Evolutionary conservation across 176 grass and related monocot species (phyloP).

Genomic region (Triticum monococcum): DNA sequence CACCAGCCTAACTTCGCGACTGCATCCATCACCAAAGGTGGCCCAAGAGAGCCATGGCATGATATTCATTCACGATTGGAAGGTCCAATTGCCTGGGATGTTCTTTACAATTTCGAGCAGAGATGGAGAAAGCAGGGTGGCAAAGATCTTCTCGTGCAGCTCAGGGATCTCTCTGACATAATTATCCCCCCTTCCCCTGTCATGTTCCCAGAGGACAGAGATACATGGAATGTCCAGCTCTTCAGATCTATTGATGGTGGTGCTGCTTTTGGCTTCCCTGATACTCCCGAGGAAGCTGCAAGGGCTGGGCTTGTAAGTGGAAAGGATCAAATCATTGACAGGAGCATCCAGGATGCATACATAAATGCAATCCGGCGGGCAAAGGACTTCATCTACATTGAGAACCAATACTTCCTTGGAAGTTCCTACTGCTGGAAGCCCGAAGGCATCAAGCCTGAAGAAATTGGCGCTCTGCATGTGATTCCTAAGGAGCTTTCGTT

Average conservation of each 20-base stretch:
- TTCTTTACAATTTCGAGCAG: slow-evolving; percentile 79
- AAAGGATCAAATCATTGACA: slow-evolving; percentile 87
- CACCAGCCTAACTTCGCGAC: slow-evolving; percentile 63
- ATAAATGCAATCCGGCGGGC: slow-evolving; percentile 74
- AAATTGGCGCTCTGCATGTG: slow-evolving; percentile 83
- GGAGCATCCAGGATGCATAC: slow-evolving; percentile 90
- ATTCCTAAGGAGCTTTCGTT: slow-evolving; percentile 87
- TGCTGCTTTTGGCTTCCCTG: slow-evolving; percentile 77
- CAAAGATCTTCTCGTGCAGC: slow-evolving; percentile 50
- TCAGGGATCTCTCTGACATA: slow-evolving; percentile 61
- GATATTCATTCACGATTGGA: slow-evolving; percentile 64
- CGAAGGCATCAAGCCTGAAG: slow-evolving; percentile 70
- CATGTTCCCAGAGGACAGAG: slow-evolving; percentile 71
- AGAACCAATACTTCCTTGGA: slow-evolving; percentile 92
- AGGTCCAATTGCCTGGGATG: slow-evolving; percentile 67
- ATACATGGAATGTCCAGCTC: slow-evolving; percentile 83
- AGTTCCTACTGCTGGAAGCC: slow-evolving; percentile 72
- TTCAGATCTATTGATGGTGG: slow-evolving; percentile 91
- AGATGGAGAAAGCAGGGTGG: slow-evolving; percentile 70
- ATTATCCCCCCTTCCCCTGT: slow-evolving; percentile 55
- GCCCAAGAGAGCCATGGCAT: slow-evolving; percentile 72
- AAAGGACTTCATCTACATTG: slow-evolving; percentile 90
- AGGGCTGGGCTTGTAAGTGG: slow-evolving; percentile 71
- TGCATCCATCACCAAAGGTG: slow-evolving; percentile 48
- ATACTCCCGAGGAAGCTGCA: slow-evolving; percentile 60